Evolutionary conservation across 805 yeast species (phyloP).

Genomic region (Candida multigemmis): DNA sequence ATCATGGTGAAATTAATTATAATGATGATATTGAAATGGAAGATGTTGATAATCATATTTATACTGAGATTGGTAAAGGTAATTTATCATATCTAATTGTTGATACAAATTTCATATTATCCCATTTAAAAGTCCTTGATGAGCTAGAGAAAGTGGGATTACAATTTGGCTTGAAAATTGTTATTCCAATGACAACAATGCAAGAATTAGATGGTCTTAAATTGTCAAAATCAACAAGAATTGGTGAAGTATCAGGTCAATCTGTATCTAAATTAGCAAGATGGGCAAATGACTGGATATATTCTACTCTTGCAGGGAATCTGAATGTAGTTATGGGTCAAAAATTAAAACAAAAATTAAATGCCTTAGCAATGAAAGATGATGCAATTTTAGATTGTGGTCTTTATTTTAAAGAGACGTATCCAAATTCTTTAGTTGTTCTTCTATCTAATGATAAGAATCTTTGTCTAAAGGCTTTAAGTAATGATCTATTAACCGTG

Average conservation of each 20-base stretch:
- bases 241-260: slow-evolving; percentile 2
- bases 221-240: slow-evolving; percentile 21
- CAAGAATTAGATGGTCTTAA: slow-evolving; percentile 83
- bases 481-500: slow-evolving; percentile 59
- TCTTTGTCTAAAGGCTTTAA: slow-evolving; percentile 67
- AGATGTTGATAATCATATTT: slow-evolving; percentile 8
- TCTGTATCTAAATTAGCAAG: slow-evolving; percentile 40
- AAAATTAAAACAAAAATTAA: slow-evolving; percentile 42
- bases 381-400: slow-evolving; percentile 86
- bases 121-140: slow-evolving; percentile 55
- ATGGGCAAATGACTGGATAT: slow-evolving; percentile 74
- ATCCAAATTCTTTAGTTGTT: slow-evolving; percentile 35
- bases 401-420: slow-evolving; percentile 42
- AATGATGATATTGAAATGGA: slow-evolving; percentile 10
- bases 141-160: slow-evolving; percentile 33
- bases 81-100: slow-evolving; percentile 43
- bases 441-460: slow-evolving; percentile 78
- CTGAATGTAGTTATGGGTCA: slow-evolving; percentile 57
- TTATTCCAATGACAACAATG: slow-evolving; percentile 65
- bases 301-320: slow-evolving; percentile 42
- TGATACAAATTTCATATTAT: slow-evolving; percentile 77
- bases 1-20: slow-evolving; percentile 2
- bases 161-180: slow-evolving; percentile 37
- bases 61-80: slow-evolving; percentile 7
- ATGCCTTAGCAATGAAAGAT: slow-evolving; percentile 45